Evolutionary conservation across 1,284 basidiomycete species (phyloP).

Genomic region (Wolfiporia cocos): DNA sequence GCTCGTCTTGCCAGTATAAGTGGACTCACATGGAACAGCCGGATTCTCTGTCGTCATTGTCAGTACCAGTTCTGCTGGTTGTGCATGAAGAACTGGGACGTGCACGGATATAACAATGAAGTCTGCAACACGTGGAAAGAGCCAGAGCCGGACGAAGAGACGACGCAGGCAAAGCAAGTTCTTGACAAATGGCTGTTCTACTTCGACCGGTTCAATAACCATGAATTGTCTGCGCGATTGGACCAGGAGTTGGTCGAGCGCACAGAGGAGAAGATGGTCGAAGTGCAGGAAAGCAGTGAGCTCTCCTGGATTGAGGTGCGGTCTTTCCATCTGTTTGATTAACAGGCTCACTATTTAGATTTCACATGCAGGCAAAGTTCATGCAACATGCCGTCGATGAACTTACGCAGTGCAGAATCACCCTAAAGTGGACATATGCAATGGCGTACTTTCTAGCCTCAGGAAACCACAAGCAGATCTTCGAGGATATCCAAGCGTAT

Average conservation of each 20-base stretch:
- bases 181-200: conserved; percentile 67
- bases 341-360: too few relatives aligned
- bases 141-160: conserved; percentile 42
- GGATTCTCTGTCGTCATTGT: conserved; percentile 50
- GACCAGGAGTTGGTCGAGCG: conserved; percentile 53
- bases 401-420: conserved; percentile 47
- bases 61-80: conserved; percentile 68
- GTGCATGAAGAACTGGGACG: conserved; percentile 60
- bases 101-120: conserved; percentile 56
- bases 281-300: conserved; percentile 52
- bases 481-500: conserved; percentile 61
- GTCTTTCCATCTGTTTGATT: background rate
- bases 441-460: conserved; percentile 63
- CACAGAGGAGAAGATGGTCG: conserved; percentile 66
- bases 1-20: background rate
- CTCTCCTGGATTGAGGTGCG: conserved; percentile 67
- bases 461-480: conserved; percentile 62
- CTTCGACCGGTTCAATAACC: conserved; percentile 63
- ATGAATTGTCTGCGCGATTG: conserved; percentile 60
- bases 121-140: conserved; percentile 66
- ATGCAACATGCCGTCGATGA: conserved; percentile 59
- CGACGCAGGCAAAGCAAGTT: conserved; percentile 45
- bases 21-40: conserved; percentile 12
- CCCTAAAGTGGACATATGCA: conserved; percentile 67
- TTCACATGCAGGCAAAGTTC: conserved; percentile 41